Percentiles rank a stretch among this genome's conserved stretches.
Evolutionary conservation across 176 grass and related monocot species (phyloP).

Genomic region (Bothriochloa decipiens): DNA sequence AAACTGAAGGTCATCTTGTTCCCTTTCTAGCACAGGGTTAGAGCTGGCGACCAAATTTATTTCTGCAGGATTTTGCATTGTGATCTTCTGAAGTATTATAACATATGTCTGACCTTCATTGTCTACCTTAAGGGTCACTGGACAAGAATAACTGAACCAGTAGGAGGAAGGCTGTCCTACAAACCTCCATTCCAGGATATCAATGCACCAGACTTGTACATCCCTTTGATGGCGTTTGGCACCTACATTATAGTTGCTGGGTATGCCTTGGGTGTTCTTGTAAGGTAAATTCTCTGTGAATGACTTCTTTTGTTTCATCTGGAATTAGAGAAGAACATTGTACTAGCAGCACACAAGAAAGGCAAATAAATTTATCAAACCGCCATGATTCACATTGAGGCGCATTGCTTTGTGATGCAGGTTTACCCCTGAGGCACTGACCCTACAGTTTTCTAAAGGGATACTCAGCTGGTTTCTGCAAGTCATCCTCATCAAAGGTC

Average conservation of each 20-base stretch:
- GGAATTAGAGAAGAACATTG: background rate
- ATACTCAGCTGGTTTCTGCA: slow-evolving; percentile 69
- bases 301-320: background rate
- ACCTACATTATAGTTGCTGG: slow-evolving; percentile 71
- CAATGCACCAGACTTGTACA: slow-evolving; percentile 90
- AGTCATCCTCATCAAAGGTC: slow-evolving; percentile 63
- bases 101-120: slow-evolving; percentile 7
- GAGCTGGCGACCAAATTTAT: background rate
- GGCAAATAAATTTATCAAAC: background rate
- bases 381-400: slow-evolving; percentile 1
- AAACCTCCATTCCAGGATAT: slow-evolving; percentile 92
- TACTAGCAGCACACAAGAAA: background rate
- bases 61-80: background rate
- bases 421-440: slow-evolving; percentile 81
- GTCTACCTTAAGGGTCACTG: slow-evolving; percentile 72
- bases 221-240: slow-evolving; percentile 81
- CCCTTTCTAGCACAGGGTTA: slow-evolving; percentile 86
- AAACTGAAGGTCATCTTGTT: slow-evolving; percentile 84
- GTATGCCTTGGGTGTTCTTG: slow-evolving; percentile 56
- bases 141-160: slow-evolving; percentile 85
- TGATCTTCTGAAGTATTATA: background rate
- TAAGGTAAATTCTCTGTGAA: slow-evolving; percentile 44
- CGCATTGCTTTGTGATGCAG: slow-evolving; percentile 43
- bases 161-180: slow-evolving; percentile 75
- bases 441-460: slow-evolving; percentile 78